Percentiles rank a stretch among this genome's conserved stretches.
Conservation (phyloP, 208 protist species). For the Angomonas deanei region DNA sequence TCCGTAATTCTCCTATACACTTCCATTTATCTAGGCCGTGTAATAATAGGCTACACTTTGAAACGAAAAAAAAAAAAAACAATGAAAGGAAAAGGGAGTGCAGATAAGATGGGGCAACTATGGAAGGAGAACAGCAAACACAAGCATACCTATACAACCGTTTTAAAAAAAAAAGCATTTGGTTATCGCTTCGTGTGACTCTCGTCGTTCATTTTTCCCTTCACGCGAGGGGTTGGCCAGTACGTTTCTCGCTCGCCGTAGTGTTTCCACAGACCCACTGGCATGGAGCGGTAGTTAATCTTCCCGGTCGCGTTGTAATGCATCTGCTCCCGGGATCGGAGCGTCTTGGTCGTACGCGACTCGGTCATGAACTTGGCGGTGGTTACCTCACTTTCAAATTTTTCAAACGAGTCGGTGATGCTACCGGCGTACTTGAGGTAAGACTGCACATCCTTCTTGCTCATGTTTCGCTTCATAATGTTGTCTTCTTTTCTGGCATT, state of each 20-base stretch:
- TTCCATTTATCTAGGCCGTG: slow-evolving; percentile 59
- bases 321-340: slow-evolving; percentile 85
- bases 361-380: slow-evolving; percentile 82
- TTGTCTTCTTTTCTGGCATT: slow-evolving; percentile 36
- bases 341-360: slow-evolving; percentile 56
- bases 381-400: slow-evolving; percentile 81
- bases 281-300: slow-evolving; percentile 88
- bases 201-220: slow-evolving; percentile 44
- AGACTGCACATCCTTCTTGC: slow-evolving; percentile 54
- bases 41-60: background rate
- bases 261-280: slow-evolving; percentile 78
- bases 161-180: slow-evolving; percentile 12
- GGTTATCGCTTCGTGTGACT: slow-evolving; percentile 13
- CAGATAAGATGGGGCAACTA: background rate
- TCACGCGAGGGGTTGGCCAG: slow-evolving; percentile 64
- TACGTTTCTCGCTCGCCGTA: slow-evolving; percentile 73
- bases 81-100: background rate
- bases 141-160: background rate
- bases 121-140: slow-evolving; percentile 6
- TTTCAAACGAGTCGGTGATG: slow-evolving; percentile 76
- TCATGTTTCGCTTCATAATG: slow-evolving; percentile 49
- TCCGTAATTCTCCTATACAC: slow-evolving; percentile 87
- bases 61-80: slow-evolving; percentile 9
- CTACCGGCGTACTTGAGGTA: slow-evolving; percentile 62
- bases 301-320: slow-evolving; percentile 84